Evolutionary conservation across 2,329 filamentous ascomycete genomes (phyloP).

Genomic region (Exophiala sideris): DNA sequence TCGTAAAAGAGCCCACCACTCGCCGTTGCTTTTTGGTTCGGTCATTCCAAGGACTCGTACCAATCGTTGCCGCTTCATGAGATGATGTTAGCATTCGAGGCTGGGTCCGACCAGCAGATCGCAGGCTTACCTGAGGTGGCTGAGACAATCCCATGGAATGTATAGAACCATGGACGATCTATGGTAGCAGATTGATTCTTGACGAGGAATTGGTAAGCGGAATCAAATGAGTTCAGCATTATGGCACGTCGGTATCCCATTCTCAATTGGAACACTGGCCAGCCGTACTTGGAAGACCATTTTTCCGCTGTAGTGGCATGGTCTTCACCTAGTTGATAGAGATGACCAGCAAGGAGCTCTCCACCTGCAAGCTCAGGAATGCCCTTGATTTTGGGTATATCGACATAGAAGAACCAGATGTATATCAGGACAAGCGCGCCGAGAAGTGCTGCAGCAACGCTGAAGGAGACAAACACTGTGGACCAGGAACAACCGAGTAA

Average conservation of each 20-base stretch:
- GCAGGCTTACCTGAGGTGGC: neutral
- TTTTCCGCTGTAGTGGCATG: neutral
- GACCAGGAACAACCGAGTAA: no score
- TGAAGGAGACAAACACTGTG: no score
- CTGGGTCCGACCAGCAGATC: no score
- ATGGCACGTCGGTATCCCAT: neutral
- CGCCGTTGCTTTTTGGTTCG: conserved; percentile 15
- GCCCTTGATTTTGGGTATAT: neutral
- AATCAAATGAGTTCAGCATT: neutral
- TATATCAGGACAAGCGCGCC: no score
- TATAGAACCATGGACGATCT: conserved; percentile 4
- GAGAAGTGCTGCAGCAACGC: no score
- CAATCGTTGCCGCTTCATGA: conserved; percentile 13
- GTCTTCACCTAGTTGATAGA: neutral
- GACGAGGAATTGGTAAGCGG: neutral
- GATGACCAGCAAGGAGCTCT: neutral
- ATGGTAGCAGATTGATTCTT: neutral
- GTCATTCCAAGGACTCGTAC: conserved; percentile 20
- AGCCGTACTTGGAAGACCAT: neutral
- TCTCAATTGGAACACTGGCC: neutral
- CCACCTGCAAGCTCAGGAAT: neutral
- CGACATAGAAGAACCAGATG: neutral
- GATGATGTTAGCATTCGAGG: no score
- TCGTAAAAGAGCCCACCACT: conserved; percentile 19
- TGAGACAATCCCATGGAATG: neutral